Evolutionary conservation across 2,329 filamentous ascomycete genomes (phyloP).

Genomic region (Periconia macrospinosa): DNA sequence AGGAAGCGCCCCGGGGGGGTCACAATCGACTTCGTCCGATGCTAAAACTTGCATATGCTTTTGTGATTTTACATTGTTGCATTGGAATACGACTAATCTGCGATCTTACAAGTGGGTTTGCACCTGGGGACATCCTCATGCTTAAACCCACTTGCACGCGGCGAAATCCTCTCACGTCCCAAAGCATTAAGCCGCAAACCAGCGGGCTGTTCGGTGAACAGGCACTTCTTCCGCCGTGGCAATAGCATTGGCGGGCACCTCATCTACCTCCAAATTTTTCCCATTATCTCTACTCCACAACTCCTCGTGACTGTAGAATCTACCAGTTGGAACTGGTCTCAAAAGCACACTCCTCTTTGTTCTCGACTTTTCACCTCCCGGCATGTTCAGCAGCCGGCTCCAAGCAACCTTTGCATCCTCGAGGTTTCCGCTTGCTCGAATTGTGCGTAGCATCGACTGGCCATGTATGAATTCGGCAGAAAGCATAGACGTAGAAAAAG

Average conservation of each 20-base stretch:
- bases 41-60: neutral
- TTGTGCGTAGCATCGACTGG: conserved; percentile 36
- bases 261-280: neutral
- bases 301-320: conserved; percentile 31
- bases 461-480: conserved; percentile 25
- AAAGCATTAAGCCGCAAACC: neutral
- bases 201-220: neutral
- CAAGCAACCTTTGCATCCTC: conserved; percentile 36
- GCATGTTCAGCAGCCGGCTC: conserved; percentile 35
- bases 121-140: too few relatives aligned
- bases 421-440: conserved; percentile 36
- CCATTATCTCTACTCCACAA: conserved; percentile 22
- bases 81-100: too few relatives aligned
- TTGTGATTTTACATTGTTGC: neutral
- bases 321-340: conserved; percentile 14
- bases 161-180: neutral
- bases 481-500: conserved; percentile 33
- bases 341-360: neutral
- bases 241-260: neutral
- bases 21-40: neutral
- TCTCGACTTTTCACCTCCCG: conserved; percentile 13
- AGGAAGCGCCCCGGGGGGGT: neutral
- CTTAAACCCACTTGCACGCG: neutral
- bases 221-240: neutral
- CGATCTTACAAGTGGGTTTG: too few relatives aligned